A percentile compares a stretch with the other conserved stretches of the same genome.
Conservation (phyloP, 2,329 filamentous ascomycete genomes). For the Xylaria digitata region DNA sequence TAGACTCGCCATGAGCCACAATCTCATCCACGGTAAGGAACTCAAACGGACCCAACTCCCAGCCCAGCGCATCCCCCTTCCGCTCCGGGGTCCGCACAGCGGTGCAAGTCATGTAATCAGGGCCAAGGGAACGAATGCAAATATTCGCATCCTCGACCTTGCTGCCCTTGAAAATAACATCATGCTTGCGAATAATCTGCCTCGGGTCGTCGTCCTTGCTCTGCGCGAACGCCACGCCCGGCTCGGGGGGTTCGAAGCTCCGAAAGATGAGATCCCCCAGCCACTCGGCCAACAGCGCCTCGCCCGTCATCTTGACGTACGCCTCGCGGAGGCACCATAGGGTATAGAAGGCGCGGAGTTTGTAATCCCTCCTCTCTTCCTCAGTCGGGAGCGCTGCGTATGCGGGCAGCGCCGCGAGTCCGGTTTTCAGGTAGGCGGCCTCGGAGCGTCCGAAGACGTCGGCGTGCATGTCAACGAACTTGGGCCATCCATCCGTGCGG, state of each 20-base stretch:
- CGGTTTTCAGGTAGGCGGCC: conserved; percentile 68
- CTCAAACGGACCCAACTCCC: conserved; percentile 57
- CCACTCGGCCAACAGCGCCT: conserved; percentile 80
- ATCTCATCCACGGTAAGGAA: conserved; percentile 59
- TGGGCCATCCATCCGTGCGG: conserved; percentile 66
- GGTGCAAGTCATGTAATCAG: conserved; percentile 66
- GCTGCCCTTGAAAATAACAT: conserved; percentile 55
- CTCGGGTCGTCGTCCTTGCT: conserved; percentile 52
- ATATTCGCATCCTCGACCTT: conserved; percentile 57
- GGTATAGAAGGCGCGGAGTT: conserved; percentile 78
- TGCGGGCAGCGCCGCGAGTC: conserved; percentile 44
- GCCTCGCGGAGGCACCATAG: conserved; percentile 84
- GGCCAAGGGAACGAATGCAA: conserved; percentile 57
- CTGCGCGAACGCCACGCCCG: conserved; percentile 45
- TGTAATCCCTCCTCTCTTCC: conserved; percentile 64
- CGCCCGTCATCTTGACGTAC: conserved; percentile 85
- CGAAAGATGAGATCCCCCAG: conserved; percentile 76
- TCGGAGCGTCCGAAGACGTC: conserved; percentile 76
- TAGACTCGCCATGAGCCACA: conserved; percentile 57
- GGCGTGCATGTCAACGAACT: conserved; percentile 77
- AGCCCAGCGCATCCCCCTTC: conserved; percentile 53
- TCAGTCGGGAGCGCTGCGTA: conserved; percentile 42
- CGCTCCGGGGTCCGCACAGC: conserved; percentile 58
- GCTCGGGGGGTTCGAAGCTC: conserved; percentile 67
- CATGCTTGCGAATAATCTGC: conserved; percentile 51